Conservation (phyloP, 169 alveolate species). For the Eimeria acervulina region DNA sequence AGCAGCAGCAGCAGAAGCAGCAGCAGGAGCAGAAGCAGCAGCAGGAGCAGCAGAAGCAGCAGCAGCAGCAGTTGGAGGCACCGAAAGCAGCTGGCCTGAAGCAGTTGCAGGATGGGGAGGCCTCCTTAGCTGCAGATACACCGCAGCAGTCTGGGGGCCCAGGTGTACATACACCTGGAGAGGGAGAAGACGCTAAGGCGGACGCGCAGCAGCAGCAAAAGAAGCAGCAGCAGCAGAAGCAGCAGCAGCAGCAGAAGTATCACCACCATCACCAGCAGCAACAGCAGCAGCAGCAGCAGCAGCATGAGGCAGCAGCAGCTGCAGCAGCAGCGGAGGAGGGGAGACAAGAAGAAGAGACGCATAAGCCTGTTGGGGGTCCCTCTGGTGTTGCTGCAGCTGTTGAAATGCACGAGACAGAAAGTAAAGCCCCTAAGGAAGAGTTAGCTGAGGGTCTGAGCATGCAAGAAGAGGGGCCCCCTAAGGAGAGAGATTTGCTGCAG, state of each 20-base stretch:
- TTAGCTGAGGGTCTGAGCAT: too few relatives aligned
- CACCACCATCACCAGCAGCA: not conserved
- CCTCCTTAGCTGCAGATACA: not conserved
- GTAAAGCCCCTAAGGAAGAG: too few relatives aligned
- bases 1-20: not conserved
- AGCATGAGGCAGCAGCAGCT: not conserved
- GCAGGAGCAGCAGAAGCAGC: not conserved
- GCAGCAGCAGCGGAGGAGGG: too few relatives aligned
- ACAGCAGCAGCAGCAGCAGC: not conserved
- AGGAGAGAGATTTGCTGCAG: too few relatives aligned
- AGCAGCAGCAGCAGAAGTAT: not conserved
- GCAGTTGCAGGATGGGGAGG: not conserved
- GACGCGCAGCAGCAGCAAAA: not conserved
- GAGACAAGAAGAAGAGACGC: too few relatives aligned
- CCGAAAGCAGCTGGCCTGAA: not conserved
- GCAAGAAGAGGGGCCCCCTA: not conserved
- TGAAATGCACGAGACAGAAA: too few relatives aligned
- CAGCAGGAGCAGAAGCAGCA: not conserved
- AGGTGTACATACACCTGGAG: not conserved
- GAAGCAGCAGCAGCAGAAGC: slow-evolving; percentile 19
- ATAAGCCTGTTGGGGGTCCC: too few relatives aligned
- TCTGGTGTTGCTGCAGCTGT: too few relatives aligned
- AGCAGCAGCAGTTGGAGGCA: not conserved
- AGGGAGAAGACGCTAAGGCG: not conserved
- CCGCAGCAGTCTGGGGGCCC: not conserved